Evolutionary conservation across 768 basidiomycete species (phyloP).

Genomic region (Naganishia onofrii): DNA sequence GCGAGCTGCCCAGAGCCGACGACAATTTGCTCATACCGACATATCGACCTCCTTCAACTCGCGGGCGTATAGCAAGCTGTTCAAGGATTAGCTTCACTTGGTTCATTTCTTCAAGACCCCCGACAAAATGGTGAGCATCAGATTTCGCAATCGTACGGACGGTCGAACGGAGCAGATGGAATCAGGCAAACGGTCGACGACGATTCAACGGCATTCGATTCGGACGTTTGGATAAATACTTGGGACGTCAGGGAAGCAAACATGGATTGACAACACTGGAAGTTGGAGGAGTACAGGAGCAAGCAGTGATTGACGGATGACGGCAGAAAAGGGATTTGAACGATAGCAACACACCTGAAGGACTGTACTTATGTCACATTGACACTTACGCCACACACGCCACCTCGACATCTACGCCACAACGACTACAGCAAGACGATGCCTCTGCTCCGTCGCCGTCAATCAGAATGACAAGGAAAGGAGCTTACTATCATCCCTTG

Average conservation of each 20-base stretch:
- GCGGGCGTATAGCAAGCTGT: slow-evolving; percentile 2
- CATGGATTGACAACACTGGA: not conserved
- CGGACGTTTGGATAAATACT: not conserved
- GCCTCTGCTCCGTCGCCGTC: slow-evolving; percentile 35
- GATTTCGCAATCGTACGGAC: not conserved
- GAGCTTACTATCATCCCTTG: slow-evolving; percentile 12
- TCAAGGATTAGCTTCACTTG: slow-evolving; percentile 22
- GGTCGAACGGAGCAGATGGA: slow-evolving; percentile 19
- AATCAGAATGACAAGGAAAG: not conserved
- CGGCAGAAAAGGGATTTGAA: not conserved
- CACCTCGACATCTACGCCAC: too few relatives aligned
- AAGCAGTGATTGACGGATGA: not conserved
- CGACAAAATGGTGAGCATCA: slow-evolving; percentile 34
- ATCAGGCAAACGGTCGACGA: not conserved
- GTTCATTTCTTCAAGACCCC: slow-evolving; percentile 25
- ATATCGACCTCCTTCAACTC: not conserved
- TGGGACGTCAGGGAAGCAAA: not conserved
- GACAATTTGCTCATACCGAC: not conserved
- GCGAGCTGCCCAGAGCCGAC: slow-evolving; percentile 1
- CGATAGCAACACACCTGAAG: too few relatives aligned
- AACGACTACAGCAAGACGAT: slow-evolving; percentile 12
- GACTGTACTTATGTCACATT: too few relatives aligned
- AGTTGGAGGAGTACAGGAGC: not conserved
- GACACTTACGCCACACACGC: too few relatives aligned
- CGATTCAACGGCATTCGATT: not conserved